Conservation (phyloP, 257 asterid species). For the Craterostigma plantagineum region DNA sequence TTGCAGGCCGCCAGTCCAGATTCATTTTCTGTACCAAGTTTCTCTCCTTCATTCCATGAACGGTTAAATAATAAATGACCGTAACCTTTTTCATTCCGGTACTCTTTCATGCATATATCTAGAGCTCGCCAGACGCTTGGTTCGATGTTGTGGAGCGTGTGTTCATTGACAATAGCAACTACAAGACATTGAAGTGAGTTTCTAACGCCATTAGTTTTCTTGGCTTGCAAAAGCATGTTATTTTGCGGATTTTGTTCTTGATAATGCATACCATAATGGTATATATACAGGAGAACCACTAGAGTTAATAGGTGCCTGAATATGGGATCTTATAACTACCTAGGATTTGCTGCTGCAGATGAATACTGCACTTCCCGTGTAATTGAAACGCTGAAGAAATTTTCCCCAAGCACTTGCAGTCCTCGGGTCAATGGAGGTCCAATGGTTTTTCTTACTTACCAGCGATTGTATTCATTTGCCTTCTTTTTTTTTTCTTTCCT, state of each 20-base stretch:
- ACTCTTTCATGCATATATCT: no score
- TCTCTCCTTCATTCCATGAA: no score
- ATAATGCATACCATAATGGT: not conserved
- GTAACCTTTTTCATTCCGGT: no score
- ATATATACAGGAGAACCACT: constrained; percentile 46
- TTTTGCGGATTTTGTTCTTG: not conserved
- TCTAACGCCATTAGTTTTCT: not conserved
- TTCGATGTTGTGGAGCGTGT: constrained; percentile 95
- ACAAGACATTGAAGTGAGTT: constrained; percentile 70
- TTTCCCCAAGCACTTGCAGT: constrained; percentile 89
- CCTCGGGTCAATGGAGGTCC: constrained; percentile 92
- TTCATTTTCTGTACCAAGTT: no score
- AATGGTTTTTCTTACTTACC: constrained; percentile 2
- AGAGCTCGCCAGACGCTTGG: constrained; percentile 99
- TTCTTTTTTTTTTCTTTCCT: constrained; percentile 5
- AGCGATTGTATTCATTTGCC: not conserved
- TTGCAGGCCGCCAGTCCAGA: no score
- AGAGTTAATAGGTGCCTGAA: constrained; percentile 66
- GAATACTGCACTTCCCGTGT: constrained; percentile 95
- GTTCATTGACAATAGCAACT: constrained; percentile 70
- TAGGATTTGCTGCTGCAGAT: constrained; percentile 97
- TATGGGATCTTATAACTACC: constrained; percentile 92
- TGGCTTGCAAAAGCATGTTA: not conserved
- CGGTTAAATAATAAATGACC: no score
- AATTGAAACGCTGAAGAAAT: constrained; percentile 69